phyloP scores from a whole-genome alignment of 2,329 filamentous ascomycete species.

The Rutstroemia sp. region DNA sequence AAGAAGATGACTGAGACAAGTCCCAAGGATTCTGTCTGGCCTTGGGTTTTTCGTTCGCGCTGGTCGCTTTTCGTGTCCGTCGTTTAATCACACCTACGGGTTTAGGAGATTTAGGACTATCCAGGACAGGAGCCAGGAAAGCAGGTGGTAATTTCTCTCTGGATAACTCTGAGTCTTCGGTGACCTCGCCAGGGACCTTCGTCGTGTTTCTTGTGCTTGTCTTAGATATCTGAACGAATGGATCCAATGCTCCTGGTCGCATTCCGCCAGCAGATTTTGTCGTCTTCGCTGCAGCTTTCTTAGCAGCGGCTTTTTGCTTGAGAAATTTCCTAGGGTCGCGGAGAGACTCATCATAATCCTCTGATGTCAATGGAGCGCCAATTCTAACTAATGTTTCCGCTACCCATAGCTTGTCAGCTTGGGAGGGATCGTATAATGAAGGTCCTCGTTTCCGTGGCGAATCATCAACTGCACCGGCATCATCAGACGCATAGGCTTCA shows the following conservation, averaged over 20 bases:
- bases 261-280: conserved; percentile 17
- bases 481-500: conserved; percentile 26
- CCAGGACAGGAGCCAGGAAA: not conserved
- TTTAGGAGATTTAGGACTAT: not conserved
- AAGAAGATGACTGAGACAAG: not conserved
- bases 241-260: conserved; percentile 29
- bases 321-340: conserved; percentile 22
- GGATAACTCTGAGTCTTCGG: not conserved
- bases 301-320: conserved; percentile 19
- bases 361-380: conserved; percentile 57
- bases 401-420: conserved; percentile 61
- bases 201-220: conserved; percentile 4
- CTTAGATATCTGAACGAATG: conserved; percentile 28
- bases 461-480: conserved; percentile 9
- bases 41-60: not conserved
- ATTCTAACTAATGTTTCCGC: conserved; percentile 55
- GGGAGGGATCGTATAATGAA: conserved; percentile 55
- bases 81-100: not conserved
- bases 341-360: conserved; percentile 51
- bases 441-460: conserved; percentile 31
- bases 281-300: conserved; percentile 16
- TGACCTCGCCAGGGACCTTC: conserved; percentile 4
- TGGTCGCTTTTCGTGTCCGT: not conserved
- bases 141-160: conserved; percentile 16
- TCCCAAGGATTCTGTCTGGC: conserved; percentile 6